Percentiles rank a stretch among this genome's conserved stretches.
phyloP scores from a whole-genome alignment of 2,329 filamentous ascomycete genomes.

The Aschersonia sp. region DNA sequence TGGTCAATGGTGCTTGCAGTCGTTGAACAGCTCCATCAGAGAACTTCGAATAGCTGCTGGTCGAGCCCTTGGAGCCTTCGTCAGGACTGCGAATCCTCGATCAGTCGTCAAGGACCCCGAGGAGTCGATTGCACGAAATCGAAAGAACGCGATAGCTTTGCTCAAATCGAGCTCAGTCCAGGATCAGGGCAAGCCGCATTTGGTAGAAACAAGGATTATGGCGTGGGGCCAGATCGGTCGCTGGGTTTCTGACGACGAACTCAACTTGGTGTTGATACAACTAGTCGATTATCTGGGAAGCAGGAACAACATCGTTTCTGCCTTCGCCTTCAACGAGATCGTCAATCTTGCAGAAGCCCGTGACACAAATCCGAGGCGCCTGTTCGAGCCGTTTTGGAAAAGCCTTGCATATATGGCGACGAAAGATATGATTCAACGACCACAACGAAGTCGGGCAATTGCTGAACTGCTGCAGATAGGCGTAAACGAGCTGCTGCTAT shows the following conservation, averaged over 20 bases:
- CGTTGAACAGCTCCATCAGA: slow-evolving; percentile 67
- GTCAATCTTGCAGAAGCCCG: slow-evolving; percentile 55
- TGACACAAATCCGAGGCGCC: slow-evolving; percentile 44
- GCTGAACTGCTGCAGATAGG: slow-evolving; percentile 69
- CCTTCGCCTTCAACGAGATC: slow-evolving; percentile 72
- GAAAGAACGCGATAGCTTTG: slow-evolving; percentile 54
- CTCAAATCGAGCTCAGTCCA: slow-evolving; percentile 60
- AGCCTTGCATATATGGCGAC: slow-evolving; percentile 70
- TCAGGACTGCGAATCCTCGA: slow-evolving; percentile 20
- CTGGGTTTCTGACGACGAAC: slow-evolving; percentile 62
- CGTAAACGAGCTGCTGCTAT: slow-evolving; percentile 56
- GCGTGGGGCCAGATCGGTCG: slow-evolving; percentile 77
- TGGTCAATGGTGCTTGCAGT: slow-evolving; percentile 71
- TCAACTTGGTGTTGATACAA: slow-evolving; percentile 72
- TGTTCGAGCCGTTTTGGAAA: slow-evolving; percentile 82
- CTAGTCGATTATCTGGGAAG: slow-evolving; percentile 81
- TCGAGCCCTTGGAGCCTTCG: slow-evolving; percentile 50
- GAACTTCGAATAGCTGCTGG: slow-evolving; percentile 75
- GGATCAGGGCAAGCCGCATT: slow-evolving; percentile 35
- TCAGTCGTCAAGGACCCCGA: slow-evolving; percentile 1
- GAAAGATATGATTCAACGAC: slow-evolving; percentile 64
- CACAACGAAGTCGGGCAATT: slow-evolving; percentile 68
- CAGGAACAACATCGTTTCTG: slow-evolving; percentile 63
- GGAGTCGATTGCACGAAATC: slow-evolving; percentile 27
- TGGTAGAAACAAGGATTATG: slow-evolving; percentile 74